Conservation (phyloP, 1,284 basidiomycete species). For the Entoloma clypeatum region DNA sequence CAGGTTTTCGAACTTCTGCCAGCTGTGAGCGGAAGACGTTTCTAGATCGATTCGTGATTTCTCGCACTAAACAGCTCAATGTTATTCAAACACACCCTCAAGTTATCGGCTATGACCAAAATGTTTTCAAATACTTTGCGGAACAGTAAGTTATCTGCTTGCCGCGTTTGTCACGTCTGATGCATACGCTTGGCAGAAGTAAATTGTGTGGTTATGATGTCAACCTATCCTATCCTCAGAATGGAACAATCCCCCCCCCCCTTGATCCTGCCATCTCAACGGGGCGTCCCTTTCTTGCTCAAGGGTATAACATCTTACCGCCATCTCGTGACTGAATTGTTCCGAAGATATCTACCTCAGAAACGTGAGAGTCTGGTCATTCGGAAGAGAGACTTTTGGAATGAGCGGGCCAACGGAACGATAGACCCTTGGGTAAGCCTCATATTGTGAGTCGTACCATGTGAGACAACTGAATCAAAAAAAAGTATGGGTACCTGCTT, state of each 20-base stretch:
- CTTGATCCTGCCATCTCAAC: constrained; percentile 31
- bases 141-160: constrained; percentile 48
- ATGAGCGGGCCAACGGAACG: constrained; percentile 42
- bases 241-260: constrained; percentile 46
- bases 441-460: constrained; percentile 1
- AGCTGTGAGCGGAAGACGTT: constrained; percentile 38
- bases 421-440: constrained; percentile 47
- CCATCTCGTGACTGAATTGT: constrained; percentile 27
- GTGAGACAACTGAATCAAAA: constrained; percentile 6
- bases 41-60: not conserved
- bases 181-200: constrained; percentile 34
- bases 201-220: constrained; percentile 64
- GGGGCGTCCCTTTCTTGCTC: constrained; percentile 27
- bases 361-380: constrained; percentile 20
- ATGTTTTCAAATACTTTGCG: constrained; percentile 63
- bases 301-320: constrained; percentile 18
- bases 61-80: constrained; percentile 34
- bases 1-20: constrained; percentile 49
- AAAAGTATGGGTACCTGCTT: constrained; percentile 55
- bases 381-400: constrained; percentile 43
- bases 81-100: constrained; percentile 70
- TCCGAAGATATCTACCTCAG: constrained; percentile 22
- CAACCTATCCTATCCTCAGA: constrained; percentile 68
- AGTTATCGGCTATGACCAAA: constrained; percentile 63
- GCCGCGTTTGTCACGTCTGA: not conserved